Base-by-base conservation (phyloP, 208 protist species). In the Crithidia mellificae region DNA sequence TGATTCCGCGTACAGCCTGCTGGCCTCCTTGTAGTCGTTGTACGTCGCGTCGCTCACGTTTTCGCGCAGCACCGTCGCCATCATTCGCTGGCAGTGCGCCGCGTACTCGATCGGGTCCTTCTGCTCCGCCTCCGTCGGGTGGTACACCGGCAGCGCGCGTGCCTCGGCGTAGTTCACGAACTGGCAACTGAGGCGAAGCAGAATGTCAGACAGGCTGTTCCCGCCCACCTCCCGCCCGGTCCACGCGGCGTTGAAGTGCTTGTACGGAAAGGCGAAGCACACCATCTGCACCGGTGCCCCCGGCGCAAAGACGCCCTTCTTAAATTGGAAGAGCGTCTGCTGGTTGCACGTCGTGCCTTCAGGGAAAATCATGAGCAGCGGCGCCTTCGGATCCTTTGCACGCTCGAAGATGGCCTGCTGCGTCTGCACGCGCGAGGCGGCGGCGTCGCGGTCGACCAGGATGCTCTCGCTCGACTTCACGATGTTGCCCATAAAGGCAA, bases 161-260 rank as follows among this genome's bases (percentile, higher is more conserved):
- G 91, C 68, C 68, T 98, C 89, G 11, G 85, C 74, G 55, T 83
- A 74, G 55, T 87, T 95, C 14, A 95, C 81, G 67, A 97, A 93
- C 77, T 98, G 92, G 62, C 74, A 93, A 30, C 87, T 77, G 6
- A 87, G 53, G 1, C 91, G 81, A 46, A 93, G 27, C n/a, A 91
- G 3, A 27, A 96, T 63, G 63, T 94, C 89, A 41, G 22, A 56
- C 8, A 87, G 34, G 52, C 65, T 78, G 59, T 91, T 93, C 51
- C 91, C 88, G 51, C 88, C 91, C 50, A 80, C 80, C 17, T 57
- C 67, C 7, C 83, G 66, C 17, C 90, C 90, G 19, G 81, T 93
- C 92, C 92, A 97, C 1, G 81, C 84, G 9, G 92, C 82, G 65
- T 95, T 95, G 74, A 95, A 96, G 62, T 95, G 84, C 62, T 81